phyloP scores from a whole-genome alignment of 2,329 filamentous ascomycete species.

The Setomelanomma holmii region DNA sequence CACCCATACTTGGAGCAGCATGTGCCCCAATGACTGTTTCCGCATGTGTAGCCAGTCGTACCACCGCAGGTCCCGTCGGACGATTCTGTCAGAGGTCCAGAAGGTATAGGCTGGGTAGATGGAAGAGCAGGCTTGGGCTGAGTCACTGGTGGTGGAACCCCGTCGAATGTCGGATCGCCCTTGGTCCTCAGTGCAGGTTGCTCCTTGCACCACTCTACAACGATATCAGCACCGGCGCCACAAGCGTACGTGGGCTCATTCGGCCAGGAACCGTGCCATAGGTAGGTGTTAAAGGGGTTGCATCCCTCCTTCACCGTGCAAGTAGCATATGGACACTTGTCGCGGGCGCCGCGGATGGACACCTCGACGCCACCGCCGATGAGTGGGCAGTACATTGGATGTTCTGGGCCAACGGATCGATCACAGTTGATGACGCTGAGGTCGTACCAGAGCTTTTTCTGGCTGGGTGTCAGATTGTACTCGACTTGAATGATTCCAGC shows the following conservation, averaged over 20 bases:
- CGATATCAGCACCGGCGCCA: slow-evolving; percentile 22
- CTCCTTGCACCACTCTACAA: slow-evolving; percentile 27
- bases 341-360: slow-evolving; percentile 5
- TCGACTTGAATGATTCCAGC: slow-evolving; percentile 33
- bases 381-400: slow-evolving; percentile 29
- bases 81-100: not conserved
- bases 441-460: slow-evolving; percentile 28
- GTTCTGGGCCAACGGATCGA: not conserved
- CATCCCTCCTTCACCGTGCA: slow-evolving; percentile 16
- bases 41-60: slow-evolving; percentile 7
- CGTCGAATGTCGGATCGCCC: not conserved
- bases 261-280: slow-evolving; percentile 18
- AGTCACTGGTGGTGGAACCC: not conserved
- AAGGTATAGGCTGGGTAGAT: not conserved
- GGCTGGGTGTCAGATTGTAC: slow-evolving; percentile 21
- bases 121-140: not conserved
- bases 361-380: slow-evolving; percentile 27
- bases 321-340: slow-evolving; percentile 10
- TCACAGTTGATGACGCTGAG: slow-evolving; percentile 30
- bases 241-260: slow-evolving; percentile 29
- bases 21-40: slow-evolving; percentile 7
- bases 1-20: slow-evolving; percentile 16
- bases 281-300: slow-evolving; percentile 18
- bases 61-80: slow-evolving; percentile 13
- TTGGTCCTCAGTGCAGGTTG: not conserved